Base-by-base conservation (phyloP, 1,284 basidiomycete genomes). In the Tilletia horrida region DNA sequence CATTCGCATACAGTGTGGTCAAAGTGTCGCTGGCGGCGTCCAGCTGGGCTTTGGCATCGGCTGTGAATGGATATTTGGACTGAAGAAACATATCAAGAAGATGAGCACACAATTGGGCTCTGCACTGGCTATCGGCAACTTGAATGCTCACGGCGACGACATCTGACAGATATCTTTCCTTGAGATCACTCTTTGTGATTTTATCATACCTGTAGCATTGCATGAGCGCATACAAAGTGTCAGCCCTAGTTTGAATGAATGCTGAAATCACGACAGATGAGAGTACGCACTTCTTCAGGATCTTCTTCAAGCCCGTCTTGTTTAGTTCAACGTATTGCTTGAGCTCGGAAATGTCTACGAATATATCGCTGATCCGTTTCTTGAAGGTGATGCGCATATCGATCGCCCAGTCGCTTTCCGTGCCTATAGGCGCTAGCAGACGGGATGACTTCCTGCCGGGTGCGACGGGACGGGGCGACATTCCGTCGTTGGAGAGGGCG, bases 241-340 rank as follows among this genome's bases (percentile, higher is more conserved):
- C 35, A 40, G 35, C 35, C n/a, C n/a, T n/a, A n/a, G n/a, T n/a
- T n/a, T n/a, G n/a, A n/a, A 40, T 4, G 11, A 40, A 40, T 4
- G 35, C 11, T 40, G 6, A 40, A 11, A 40, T 4, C 35, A 40
- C n/a, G n/a, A 40, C 35, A 4, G 35, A 4, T 4, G 35, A 11
- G 0, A 68, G 3, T 7, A 81, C 87, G 69, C 80, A 92, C 90
- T 97, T 97, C 83, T 98, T 98, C 77, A 97, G 82, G 47, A 97
- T 95, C 85, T 98, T 97, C 76, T 92, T 88, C 84, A 97, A 92
- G 0, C 94, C 96, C 0, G 91, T 91, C 79, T 92, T 87, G 83
- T 98, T 98, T 66, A 97, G 86, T 76, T 97, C 91, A 62, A 93
- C 89, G 75, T 93, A 99, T n/a, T 93, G 91, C 81, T 88, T 88